Evolutionary conservation across 2,329 filamentous ascomycete genomes (phyloP), one percentile per base, ranked within the genome.

Genomic region (Cephalotrichum gorgonifer): DNA sequence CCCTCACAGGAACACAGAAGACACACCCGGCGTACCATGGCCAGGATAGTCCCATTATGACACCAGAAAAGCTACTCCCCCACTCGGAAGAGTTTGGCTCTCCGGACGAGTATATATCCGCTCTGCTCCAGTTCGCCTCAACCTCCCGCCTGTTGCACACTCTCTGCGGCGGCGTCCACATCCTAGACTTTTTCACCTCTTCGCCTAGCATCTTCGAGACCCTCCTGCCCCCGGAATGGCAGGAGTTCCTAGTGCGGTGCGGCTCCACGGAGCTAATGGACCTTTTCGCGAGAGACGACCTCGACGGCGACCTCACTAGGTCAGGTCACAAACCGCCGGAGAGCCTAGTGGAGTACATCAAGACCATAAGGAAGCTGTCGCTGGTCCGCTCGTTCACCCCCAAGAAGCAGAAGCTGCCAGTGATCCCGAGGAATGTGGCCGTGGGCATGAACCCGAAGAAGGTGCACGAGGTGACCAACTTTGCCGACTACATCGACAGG

Each of bases 401-500:
- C 0, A 59, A 58, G 14, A 61, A 65, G 49, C 61, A 65, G 42
- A 71, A 73, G 50, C 67, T 77, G 49, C 72, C 78, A 5, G 72
- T 74, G 55, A 63, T 95, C 22, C 81, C 88, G 2, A 76, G 80
- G 44, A 77, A 84, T 56, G 78, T 95, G 15, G 79, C 86, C 0
- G 78, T 95, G 14, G 93, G 93, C 4, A 98, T 98, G 93, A 95
- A 88, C 54, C 79, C 85, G 17, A 98, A 98, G 64, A 98, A 98
- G 66, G 76, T 88, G 1, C 93, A 98, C 60, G 93, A 98, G 68
- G 93, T 97, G 28, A 78, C 82, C 52, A 82, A 93, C 60, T 96
- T 97, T 60, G 86, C 91, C n/a, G 78, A 78, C 54, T 97, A 91
- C 58, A 79, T 97, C 47, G 77, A 88, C 45, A 60, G 67, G 3